Conservation (phyloP, 441 rosid genomes). For the Flueggea neowawraea region DNA sequence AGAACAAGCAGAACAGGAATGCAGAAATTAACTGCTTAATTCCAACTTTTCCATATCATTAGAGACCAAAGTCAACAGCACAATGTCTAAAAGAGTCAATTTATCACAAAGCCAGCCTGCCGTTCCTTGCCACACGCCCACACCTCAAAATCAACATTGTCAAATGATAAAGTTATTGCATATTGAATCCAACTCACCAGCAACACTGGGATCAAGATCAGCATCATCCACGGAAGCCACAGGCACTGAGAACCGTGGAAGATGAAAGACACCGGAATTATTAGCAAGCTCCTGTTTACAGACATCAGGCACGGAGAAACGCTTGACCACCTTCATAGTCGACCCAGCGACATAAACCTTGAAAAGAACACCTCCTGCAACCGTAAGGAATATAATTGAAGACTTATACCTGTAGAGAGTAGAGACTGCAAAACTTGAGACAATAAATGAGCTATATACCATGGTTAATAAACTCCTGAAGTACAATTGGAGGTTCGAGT, state of each 20-base stretch:
- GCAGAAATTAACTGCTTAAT: background rate
- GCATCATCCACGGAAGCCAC: slow-evolving; percentile 91
- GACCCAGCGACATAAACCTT: slow-evolving; percentile 70
- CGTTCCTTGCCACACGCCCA: no score
- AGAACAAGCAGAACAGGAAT: no score
- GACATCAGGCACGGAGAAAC: slow-evolving; percentile 68
- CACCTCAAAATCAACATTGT: no score
- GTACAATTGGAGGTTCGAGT: slow-evolving; percentile 63
- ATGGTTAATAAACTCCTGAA: slow-evolving; percentile 75
- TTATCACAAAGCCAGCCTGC: no score
- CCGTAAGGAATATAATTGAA: background rate
- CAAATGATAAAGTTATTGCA: no score
- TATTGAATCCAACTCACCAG: slow-evolving; percentile 41
- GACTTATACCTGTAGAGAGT: slow-evolving; percentile 4
- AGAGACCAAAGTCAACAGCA: background rate
- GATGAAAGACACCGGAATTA: slow-evolving; percentile 62
- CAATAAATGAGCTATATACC: slow-evolving; percentile 25
- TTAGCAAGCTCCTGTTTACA: slow-evolving; percentile 52
- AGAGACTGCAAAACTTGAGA: background rate
- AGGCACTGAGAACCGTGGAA: slow-evolving; percentile 92
- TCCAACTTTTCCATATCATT: no score
- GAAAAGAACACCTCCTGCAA: slow-evolving; percentile 78
- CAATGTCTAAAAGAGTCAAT: no score
- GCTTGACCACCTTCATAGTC: slow-evolving; percentile 58
- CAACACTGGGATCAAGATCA: slow-evolving; percentile 80